Percentiles rank a stretch among this genome's conserved stretches.
Evolutionary conservation across 2,329 filamentous ascomycete genomes (phyloP).

Genomic region (Fusarium nelsonii): DNA sequence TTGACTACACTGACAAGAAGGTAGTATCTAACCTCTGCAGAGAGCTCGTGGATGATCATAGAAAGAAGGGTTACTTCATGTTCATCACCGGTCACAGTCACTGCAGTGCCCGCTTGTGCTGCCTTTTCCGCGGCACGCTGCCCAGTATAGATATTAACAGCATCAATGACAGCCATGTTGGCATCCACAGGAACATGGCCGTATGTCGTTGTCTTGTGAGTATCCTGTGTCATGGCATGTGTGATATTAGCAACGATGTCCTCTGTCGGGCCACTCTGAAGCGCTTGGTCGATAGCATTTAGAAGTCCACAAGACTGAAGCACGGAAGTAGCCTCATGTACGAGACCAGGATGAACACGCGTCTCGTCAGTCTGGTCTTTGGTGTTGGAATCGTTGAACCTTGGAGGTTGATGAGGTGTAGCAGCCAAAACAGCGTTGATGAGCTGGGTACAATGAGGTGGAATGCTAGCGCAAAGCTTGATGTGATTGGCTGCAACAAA

Average conservation of each 20-base stretch:
- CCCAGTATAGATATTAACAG: constrained; percentile 85
- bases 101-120: constrained; percentile 68
- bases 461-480: constrained; percentile 83
- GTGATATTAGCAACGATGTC: constrained; percentile 82
- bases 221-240: constrained; percentile 74
- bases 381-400: constrained; percentile 76
- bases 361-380: constrained; percentile 83
- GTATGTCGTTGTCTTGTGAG: constrained; percentile 70
- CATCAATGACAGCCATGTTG: constrained; percentile 79
- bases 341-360: constrained; percentile 73
- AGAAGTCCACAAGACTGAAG: constrained; percentile 68
- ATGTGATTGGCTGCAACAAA: constrained; percentile 91
- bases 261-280: constrained; percentile 73
- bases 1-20: constrained; percentile 88
- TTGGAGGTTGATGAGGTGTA: constrained; percentile 76
- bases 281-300: constrained; percentile 69
- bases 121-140: constrained; percentile 74
- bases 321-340: constrained; percentile 71
- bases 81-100: constrained; percentile 58
- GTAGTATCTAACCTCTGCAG: constrained; percentile 84
- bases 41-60: constrained; percentile 79
- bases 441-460: constrained; percentile 86
- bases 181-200: constrained; percentile 76
- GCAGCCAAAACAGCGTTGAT: constrained; percentile 90
- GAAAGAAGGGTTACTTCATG: constrained; percentile 78